Evolutionary conservation across 2,329 filamentous ascomycete species (phyloP), one percentile per base, ranked within the genome.

Genomic region (Cladosporium phlei): DNA sequence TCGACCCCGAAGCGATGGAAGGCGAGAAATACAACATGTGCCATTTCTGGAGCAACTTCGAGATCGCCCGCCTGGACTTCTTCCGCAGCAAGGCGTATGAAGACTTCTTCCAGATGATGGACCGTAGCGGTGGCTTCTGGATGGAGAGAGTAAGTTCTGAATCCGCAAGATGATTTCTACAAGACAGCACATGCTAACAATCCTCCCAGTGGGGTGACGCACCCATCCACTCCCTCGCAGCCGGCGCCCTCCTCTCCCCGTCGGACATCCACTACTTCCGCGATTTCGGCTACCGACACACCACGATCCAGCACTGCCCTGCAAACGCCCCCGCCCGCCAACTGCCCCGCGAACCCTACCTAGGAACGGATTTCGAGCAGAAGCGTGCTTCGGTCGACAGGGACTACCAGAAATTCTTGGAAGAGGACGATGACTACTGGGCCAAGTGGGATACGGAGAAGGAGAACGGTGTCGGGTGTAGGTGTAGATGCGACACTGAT

Each of bases 31-130:
- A 98, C 76, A 98, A 98, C 72, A 98, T 98, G 93, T 98, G 93
- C 67, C 93, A 98, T 74, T 98, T 96, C 75, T 98, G 93, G 93
- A 95, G 89, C 67, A 98, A 98, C 68, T 98, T 98, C 58, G 93
- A 98, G 69, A 98, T 98, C 70, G 93, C 93, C 11, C 82, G 83
- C 50, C 78, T 98, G 51, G 85, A 88, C 70, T 98, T 89, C 82
- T 97, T 97, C 79, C 82, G 93, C 58, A 96, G 90, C 74, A 91
- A 95, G 70, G 86, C 89, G 63, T 98, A 98, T 66, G 86, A 95
- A 59, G 93, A 96, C 56, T 98, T 98, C 68, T 98, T 98, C 68
- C 77, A 96, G 61, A 94, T 95, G 85, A 96, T 98, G 91, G 93
- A 98, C 66, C 83, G 84, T 53, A 96, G 90, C 65, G 93, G 93